Percentiles rank a stretch among this genome's conserved stretches.
Conservation (phyloP, 2,329 filamentous ascomycete genomes). For the Paramyrothecium roridum region DNA sequence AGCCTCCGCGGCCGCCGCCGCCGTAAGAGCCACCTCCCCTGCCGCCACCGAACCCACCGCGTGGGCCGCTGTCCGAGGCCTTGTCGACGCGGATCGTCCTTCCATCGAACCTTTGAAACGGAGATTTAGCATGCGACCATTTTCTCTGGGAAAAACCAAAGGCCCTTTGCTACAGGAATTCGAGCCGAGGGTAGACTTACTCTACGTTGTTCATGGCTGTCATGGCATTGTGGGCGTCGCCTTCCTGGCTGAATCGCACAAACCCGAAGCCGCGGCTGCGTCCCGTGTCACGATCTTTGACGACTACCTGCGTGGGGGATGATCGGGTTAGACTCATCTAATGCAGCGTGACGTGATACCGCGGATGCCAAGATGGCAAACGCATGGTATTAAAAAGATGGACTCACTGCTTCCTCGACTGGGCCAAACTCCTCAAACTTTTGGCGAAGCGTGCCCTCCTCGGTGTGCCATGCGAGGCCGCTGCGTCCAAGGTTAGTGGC, state of each 20-base stretch:
- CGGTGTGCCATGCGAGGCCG: conserved; percentile 97
- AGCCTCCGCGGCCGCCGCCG: conserved; percentile 34
- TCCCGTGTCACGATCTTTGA: conserved; percentile 95
- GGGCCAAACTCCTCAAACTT: conserved; percentile 91
- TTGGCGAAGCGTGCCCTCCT: conserved; percentile 78
- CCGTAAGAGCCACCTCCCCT: conserved; percentile 19
- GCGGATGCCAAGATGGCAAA: neutral
- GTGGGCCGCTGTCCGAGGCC: conserved; percentile 75
- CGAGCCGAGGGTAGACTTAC: conserved; percentile 61
- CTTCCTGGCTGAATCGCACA: conserved; percentile 78
- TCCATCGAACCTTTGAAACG: conserved; percentile 75
- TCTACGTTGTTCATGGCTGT: conserved; percentile 82
- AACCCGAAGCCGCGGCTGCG: conserved; percentile 98
- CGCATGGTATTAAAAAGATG: neutral
- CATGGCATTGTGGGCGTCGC: conserved; percentile 75
- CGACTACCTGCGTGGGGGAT: conserved; percentile 68
- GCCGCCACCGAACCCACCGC: conserved; percentile 34
- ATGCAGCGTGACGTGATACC: too few relatives aligned
- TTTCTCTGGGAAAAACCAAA: too few relatives aligned
- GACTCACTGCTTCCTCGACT: conserved; percentile 92
- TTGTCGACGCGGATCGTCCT: conserved; percentile 94
- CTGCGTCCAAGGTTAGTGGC: conserved; percentile 41
- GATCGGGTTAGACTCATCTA: too few relatives aligned
- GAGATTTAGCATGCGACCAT: neutral
- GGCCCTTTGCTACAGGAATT: too few relatives aligned